Conservation (phyloP, 768 basidiomycete genomes). For the Pulveroboletus sp. region DNA sequence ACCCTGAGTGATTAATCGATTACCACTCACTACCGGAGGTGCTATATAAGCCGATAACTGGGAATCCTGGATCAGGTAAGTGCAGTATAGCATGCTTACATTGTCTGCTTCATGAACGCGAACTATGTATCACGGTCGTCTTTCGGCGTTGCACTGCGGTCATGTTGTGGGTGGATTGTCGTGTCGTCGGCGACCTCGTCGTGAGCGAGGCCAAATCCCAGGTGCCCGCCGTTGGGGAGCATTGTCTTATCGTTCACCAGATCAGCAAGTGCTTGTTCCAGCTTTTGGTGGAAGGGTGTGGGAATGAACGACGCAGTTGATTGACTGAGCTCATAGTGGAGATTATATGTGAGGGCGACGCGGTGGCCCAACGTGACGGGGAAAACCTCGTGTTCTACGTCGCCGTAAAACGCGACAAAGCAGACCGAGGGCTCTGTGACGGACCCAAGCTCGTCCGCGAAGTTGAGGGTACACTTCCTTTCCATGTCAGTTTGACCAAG, state of each 20-base stretch:
- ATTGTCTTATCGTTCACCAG: background rate
- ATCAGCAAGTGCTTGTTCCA: background rate
- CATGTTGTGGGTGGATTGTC: too few species aligned
- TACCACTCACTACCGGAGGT: too few species aligned
- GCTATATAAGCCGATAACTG: too few species aligned
- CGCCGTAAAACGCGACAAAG: slow-evolving; percentile 43
- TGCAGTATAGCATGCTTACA: too few species aligned
- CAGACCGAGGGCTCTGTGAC: slow-evolving; percentile 18
- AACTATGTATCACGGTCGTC: background rate
- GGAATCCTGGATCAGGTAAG: too few species aligned
- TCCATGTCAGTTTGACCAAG: slow-evolving; percentile 4
- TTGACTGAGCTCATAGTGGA: slow-evolving; percentile 8
- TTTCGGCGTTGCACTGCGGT: background rate
- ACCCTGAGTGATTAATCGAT: too few species aligned
- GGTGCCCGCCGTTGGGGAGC: slow-evolving; percentile 6
- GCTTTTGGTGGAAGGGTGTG: background rate
- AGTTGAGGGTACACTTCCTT: slow-evolving; percentile 4
- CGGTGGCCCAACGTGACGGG: slow-evolving; percentile 41
- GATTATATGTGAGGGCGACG: slow-evolving; percentile 45
- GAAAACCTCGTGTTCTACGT: slow-evolving; percentile 46
- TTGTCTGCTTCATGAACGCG: too few species aligned
- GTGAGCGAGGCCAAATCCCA: slow-evolving; percentile 11
- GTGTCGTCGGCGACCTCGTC: slow-evolving; percentile 1
- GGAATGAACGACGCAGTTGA: background rate
- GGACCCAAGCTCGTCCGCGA: background rate